Evolutionary conservation across 805 yeast species (phyloP), one percentile per base, ranked within the genome.

Genomic region (Metschnikowia noctiluminum): DNA sequence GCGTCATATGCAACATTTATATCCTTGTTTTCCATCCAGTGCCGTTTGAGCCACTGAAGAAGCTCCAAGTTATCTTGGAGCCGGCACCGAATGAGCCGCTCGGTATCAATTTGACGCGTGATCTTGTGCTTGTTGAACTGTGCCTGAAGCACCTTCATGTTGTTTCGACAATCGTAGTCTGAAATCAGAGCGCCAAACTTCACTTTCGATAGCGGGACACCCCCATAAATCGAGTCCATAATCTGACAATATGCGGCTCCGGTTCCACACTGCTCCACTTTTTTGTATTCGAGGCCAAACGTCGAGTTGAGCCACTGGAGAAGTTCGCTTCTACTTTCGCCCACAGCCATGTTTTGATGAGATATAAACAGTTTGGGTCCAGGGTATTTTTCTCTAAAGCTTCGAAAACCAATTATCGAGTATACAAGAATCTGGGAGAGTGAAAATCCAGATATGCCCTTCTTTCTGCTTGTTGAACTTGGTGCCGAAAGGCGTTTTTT

Each of bases 171-270:
- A 52, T 92, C 96, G 64, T 87, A 88, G 54, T 89, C 96, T 12
- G 80, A 74, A 13, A 76, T 71, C 10, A 86, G 83, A 36, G 49
- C 42, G 50, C 82, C 79, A 62, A 85, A 89, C 59, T 81, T 84
- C 46, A 92, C 95, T 57, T 84, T 81, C 42, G 70, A 61, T 85
- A 92, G 79, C 1, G 97, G 94, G 15, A 94, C 77, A 57, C 89
- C 96, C 9, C 85, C 83, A 59, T 76, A 87, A 15, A 94, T 82
- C 7, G 90, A 81, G 65, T 94, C 97, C 73, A 92, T 76, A 36
- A 94, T 78, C 70, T 91, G 97, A 66, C 97, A 90, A 64, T 89
- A 92, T 0, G 89, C 92, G 1, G 97, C 97, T 2, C 99, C 99
- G 2, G 87, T 81, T 14, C 99, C 99, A 62, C 97, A 85, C 66